Conservation (phyloP, 2,329 filamentous ascomycete species). For the Diaporthe sp. region DNA sequence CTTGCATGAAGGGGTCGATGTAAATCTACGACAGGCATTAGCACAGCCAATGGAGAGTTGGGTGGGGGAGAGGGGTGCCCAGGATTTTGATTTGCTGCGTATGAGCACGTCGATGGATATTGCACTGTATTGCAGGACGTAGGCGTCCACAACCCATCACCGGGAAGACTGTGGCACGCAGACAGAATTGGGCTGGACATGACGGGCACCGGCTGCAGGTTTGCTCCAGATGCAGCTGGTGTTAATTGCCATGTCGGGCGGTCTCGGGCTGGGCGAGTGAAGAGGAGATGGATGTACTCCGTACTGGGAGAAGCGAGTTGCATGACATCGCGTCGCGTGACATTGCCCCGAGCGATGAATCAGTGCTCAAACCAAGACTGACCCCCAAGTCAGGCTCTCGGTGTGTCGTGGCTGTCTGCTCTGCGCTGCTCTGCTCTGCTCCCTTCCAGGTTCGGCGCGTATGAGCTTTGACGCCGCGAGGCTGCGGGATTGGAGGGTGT, state of each 20-base stretch:
- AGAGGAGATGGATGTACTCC: slow-evolving; percentile 4
- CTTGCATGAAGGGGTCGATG: slow-evolving; percentile 35
- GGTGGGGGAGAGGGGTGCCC: neutral
- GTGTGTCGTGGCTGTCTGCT: neutral
- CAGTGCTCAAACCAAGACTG: slow-evolving; percentile 12
- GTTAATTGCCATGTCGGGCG: slow-evolving; percentile 29
- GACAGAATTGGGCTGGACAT: neutral
- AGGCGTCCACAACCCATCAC: neutral
- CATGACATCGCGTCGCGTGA: slow-evolving; percentile 37
- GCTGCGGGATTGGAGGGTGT: neutral
- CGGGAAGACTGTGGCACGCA: slow-evolving; percentile 13
- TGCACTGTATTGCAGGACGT: neutral
- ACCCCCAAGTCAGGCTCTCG: slow-evolving; percentile 8
- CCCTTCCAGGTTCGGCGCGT: neutral
- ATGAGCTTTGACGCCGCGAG: neutral
- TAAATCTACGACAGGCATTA: slow-evolving; percentile 37
- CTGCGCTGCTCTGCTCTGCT: neutral
- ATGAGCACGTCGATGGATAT: neutral
- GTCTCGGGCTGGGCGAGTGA: slow-evolving; percentile 9
- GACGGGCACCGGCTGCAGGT: neutral
- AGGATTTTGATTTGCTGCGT: neutral
- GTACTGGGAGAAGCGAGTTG: slow-evolving; percentile 9
- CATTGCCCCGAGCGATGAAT: slow-evolving; percentile 31
- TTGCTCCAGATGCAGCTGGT: slow-evolving; percentile 11
- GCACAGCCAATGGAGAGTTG: slow-evolving; percentile 27